Evolutionary conservation across 2,329 filamentous ascomycete species (phyloP).

Genomic region (Tolypocladium paradoxum): DNA sequence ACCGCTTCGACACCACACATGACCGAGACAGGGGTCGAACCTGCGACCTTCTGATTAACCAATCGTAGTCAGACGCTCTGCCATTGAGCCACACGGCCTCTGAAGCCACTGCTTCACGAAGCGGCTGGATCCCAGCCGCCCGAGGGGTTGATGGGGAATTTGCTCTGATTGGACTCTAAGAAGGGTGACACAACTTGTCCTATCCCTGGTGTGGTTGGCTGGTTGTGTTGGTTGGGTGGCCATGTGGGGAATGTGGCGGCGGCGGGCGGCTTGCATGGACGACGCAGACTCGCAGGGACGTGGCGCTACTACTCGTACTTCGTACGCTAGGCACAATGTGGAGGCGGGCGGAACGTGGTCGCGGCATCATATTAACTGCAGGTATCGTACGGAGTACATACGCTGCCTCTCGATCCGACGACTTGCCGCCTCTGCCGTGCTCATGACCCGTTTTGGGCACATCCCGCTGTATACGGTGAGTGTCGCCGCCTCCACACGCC

Average conservation of each 20-base stretch:
- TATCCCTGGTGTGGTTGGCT: neutral
- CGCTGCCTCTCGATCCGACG: neutral
- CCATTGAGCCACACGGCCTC: conserved; percentile 5
- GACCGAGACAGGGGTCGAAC: conserved; percentile 7
- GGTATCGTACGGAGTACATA: neutral
- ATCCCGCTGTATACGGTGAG: neutral
- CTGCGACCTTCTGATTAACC: conserved; percentile 5
- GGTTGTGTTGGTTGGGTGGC: neutral
- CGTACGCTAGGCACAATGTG: neutral
- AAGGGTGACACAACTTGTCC: neutral
- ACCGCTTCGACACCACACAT: neutral
- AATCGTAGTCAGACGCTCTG: conserved; percentile 6
- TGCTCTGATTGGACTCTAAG: neutral
- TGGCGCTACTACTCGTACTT: too few species aligned
- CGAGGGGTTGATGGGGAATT: neutral
- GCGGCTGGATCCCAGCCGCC: neutral
- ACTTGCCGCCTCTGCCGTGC: neutral
- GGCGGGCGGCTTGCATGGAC: neutral
- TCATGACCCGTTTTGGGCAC: neutral
- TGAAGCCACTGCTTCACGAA: neutral
- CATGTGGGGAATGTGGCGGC: neutral
- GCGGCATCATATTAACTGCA: neutral
- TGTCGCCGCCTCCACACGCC: neutral
- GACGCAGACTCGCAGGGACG: neutral
- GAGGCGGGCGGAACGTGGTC: neutral